phyloP scores from a whole-genome alignment of 495 filamentous ascomycete species.

The Lophiostoma macrostomum region DNA sequence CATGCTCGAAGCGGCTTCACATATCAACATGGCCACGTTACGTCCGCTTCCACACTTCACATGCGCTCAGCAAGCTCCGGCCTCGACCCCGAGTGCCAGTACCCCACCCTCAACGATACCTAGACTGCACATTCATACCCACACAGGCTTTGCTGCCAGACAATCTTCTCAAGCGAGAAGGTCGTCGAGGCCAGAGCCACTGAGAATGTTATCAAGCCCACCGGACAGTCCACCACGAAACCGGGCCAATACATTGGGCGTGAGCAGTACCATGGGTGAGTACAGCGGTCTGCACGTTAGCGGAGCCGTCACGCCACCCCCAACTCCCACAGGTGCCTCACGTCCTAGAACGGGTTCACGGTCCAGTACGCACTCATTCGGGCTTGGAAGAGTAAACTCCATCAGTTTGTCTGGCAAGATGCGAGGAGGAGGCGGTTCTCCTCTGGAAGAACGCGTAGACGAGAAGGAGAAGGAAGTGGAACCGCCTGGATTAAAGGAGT shows the following conservation, averaged over 20 bases:
- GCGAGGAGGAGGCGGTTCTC: too few relatives aligned
- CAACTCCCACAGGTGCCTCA: constrained; percentile 7
- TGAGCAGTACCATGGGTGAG: background rate
- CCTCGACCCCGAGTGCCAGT: too few relatives aligned
- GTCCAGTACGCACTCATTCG: constrained; percentile 6
- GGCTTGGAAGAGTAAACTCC: constrained; percentile 8
- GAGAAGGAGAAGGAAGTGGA: too few relatives aligned
- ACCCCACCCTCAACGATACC: too few relatives aligned
- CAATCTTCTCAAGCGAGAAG: background rate
- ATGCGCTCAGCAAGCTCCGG: too few relatives aligned
- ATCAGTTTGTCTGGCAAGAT: background rate
- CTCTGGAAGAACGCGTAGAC: too few relatives aligned
- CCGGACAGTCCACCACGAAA: constrained; percentile 9
- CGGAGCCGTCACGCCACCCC: constrained; percentile 16
- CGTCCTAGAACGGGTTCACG: constrained; percentile 13
- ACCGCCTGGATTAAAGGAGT: constrained; percentile 5
- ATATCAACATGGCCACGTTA: too few relatives aligned
- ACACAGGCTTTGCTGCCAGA: background rate
- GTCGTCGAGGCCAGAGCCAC: background rate
- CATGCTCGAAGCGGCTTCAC: too few relatives aligned
- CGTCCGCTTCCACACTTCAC: too few relatives aligned
- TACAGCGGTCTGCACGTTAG: background rate
- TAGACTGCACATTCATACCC: constrained; percentile 11
- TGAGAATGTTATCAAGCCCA: constrained; percentile 2
- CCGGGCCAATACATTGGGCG: constrained; percentile 7